These are phyloP conservation scores for Pseudocercospora vitis DNA, from an alignment of 2,329 filamentous ascomycete genomes.

Conservation along the genomic window DNA sequence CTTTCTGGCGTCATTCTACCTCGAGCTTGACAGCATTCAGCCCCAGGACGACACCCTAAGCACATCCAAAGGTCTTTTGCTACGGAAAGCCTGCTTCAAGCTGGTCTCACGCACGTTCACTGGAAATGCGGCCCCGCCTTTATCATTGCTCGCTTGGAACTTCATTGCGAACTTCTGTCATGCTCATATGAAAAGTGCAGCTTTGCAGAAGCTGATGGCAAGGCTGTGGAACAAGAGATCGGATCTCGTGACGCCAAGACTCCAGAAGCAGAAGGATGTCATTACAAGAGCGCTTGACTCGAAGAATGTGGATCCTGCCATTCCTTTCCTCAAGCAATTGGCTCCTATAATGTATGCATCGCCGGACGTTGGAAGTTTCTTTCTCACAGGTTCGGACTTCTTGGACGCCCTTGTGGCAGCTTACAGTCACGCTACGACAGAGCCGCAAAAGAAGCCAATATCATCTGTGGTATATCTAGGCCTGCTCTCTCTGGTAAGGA, in stretches of 20 bases:
- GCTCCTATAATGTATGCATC: conserved; percentile 65
- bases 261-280: conserved; percentile 61
- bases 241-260: conserved; percentile 52
- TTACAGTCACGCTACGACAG: conserved; percentile 63
- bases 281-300: conserved; percentile 65
- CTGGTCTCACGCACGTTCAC: conserved; percentile 46
- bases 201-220: conserved; percentile 51
- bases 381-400: conserved; percentile 85
- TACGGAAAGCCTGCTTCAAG: conserved; percentile 66
- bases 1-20: conserved; percentile 69
- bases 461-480: conserved; percentile 74
- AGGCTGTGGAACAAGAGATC: conserved; percentile 56
- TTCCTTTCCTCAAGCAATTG: conserved; percentile 53
- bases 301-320: conserved; percentile 32
- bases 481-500: conserved; percentile 68
- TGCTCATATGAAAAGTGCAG: conserved; percentile 64
- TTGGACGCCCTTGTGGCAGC: conserved; percentile 71
- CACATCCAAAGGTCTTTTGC: conserved; percentile 44
- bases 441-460: conserved; percentile 63
- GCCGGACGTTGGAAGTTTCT: conserved; percentile 56
- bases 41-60: conserved; percentile 24
- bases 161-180: conserved; percentile 69
- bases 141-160: conserved; percentile 59
- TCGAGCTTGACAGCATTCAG: conserved; percentile 48
- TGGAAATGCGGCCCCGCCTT: conserved; percentile 38